Base-by-base conservation (phyloP, 371 early-diverging fungal species). In the Dichotomocladium elegans region DNA sequence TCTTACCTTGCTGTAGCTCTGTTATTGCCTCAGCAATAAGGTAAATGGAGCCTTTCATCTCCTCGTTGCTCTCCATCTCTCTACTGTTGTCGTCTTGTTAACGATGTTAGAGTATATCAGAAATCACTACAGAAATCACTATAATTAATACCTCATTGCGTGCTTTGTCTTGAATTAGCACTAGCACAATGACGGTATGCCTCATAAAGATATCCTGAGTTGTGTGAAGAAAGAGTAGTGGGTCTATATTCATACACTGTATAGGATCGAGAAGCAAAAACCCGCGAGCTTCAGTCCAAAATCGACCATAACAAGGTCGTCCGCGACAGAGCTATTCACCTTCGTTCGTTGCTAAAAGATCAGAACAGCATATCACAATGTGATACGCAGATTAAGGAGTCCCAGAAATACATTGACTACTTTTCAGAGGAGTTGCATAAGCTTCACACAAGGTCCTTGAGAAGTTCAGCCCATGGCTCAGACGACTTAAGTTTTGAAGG, bases 371-470 rank as follows among this genome's bases (percentile, higher is more conserved):
- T 77, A 33, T 81, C 90, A 34, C 87, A 91, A 60, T 90, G 92
- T 63, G 88, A 95, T 60, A 74, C 78, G 45, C 83, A 87, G 55
- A 77, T 94, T 37, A 72, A 66, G 47, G 94, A 95, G 43, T 79
- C 86, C 29, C 86, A 91, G 60, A 86, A 86, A 60, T 87, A 90
- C 29, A 82, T 95, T 56, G 87, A 88, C 43, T 95, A 85, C 56
- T 81, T 96, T 54, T 81, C 85, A 17, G 74, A 71, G 35, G 89
- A 92, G 53, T 74, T 89, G 28, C 64, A 64, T 28, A 82, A 80
- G 54, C 59, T 88, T 48, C 80, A 86, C 44, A 59, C 70, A 35
- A 53, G 63, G 53, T 28, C 62, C 52, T 28, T 45, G 14, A 29
- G 55, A 50, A 47, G 58, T 21, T 53, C 43, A n/a, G 34, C 44